Evolutionary conservation across 257 asterid species (phyloP), one percentile per base, ranked within the genome.

Genomic region (Anisodus tanguticus): DNA sequence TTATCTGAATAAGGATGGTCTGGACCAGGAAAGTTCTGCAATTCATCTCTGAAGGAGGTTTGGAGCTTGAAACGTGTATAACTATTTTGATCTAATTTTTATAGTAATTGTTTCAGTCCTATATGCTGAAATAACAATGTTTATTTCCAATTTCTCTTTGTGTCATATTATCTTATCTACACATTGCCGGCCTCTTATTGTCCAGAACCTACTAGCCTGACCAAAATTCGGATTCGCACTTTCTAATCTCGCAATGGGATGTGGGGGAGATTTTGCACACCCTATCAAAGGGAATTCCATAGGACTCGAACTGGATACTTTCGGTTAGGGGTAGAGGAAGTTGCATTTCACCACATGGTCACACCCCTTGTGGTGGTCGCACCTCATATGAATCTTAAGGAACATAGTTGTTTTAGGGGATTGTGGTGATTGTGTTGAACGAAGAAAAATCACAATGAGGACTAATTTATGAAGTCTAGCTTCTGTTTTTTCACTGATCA

Each of bases 1-100:
- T 49, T 92, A 92, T 77, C 54, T 86, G 83, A 91, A 91, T 88
- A 77, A 88, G 82, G 87, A 88, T 70, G 91, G 78, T 83, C 84
- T 93, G 67, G 83, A 87, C 71, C 83, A 72, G 49, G 84, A 82
- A 74, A 57, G 26, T 41, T 72, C 66, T 80, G 72, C 82, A 31
- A 79, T 22, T 41, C 67, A 69, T 83, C 57, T 43, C 66, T 57
- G 55, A 57, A 49, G 79, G 69, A 47, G 35, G 83, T 11, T 74
- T 74, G 81, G 43, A 19, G 19, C 54, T 74, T n/a, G 43, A 51
- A 74, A 49, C 45, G 22, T 22, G 62, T 6, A 53, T 49, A 39
- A 11, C 81, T 74, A 11, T 3, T 22, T 74, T 49, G 81, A 49
- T 74, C 81, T 49, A 12, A 74, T 22, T 51, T 49, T 47, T 19